Evolutionary conservation across 2,329 filamentous ascomycete genomes (phyloP).

Genomic region (Venturia oleaginea): DNA sequence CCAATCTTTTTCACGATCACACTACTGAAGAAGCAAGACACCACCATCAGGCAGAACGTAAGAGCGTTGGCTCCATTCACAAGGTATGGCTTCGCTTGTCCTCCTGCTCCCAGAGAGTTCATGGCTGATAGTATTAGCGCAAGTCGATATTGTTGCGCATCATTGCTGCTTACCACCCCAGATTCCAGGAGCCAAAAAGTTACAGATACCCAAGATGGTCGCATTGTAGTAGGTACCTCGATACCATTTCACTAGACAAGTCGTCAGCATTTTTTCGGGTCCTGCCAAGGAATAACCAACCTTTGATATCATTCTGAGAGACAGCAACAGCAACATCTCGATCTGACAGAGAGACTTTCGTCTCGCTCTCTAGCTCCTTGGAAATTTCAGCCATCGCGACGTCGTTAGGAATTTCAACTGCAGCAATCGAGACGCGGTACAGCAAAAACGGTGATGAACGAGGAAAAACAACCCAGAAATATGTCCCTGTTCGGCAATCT

Average conservation of each 20-base stretch:
- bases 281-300: background rate
- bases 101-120: constrained; percentile 65
- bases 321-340: background rate
- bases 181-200: constrained; percentile 61
- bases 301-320: background rate
- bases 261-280: background rate
- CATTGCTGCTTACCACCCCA: constrained; percentile 45
- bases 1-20: constrained; percentile 58
- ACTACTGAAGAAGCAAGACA: constrained; percentile 59
- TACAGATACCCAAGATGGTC: constrained; percentile 60
- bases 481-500: background rate
- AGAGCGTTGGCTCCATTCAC: constrained; percentile 64
- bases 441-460: background rate
- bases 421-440: background rate
- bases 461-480: background rate
- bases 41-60: constrained; percentile 64
- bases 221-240: constrained; percentile 66
- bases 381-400: background rate
- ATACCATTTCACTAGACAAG: constrained; percentile 53
- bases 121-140: constrained; percentile 31
- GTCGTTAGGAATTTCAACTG: background rate
- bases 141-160: background rate
- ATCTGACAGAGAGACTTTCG: background rate
- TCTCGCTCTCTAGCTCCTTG: background rate
- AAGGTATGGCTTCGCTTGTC: constrained; percentile 53